Evolutionary conservation across 352 stramenopile genomes (phyloP).

Genomic region (Phytophthora crassamura): DNA sequence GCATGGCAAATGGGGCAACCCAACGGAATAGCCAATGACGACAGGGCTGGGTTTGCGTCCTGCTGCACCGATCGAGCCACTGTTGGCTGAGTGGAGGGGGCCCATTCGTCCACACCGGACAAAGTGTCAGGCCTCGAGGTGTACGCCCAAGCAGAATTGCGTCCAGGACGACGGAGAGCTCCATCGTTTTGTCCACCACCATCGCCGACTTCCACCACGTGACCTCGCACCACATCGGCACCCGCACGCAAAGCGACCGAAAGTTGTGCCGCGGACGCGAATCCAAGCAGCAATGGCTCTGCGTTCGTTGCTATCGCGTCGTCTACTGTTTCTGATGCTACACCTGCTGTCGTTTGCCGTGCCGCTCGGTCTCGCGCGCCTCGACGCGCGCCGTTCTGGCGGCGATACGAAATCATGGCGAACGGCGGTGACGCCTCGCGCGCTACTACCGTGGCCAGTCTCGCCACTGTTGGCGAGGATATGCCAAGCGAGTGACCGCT

Average conservation of each 20-base stretch:
- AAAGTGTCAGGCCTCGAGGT: not conserved
- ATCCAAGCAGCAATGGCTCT: not conserved
- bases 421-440: constrained; percentile 37
- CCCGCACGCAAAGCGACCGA: not conserved
- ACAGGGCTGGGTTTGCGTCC: not conserved
- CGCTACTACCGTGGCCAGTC: constrained; percentile 25
- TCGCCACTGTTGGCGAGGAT: not conserved
- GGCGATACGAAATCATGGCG: constrained; percentile 43
- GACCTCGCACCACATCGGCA: not conserved
- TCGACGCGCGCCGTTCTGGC: constrained; percentile 7
- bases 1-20: constrained; percentile 15
- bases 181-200: no score
- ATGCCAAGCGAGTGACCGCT: not conserved
- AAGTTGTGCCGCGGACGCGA: not conserved
- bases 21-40: not conserved
- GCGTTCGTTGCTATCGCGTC: not conserved
- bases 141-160: no score
- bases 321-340: not conserved
- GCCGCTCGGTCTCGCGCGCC: not conserved
- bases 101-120: not conserved
- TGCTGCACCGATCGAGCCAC: no score
- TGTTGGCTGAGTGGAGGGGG: not conserved
- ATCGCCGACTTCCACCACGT: not conserved
- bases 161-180: no score
- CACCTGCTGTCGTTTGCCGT: not conserved